Base-by-base conservation (phyloP, 441 rosid genomes). In the Biscutella laevigata region DNA sequence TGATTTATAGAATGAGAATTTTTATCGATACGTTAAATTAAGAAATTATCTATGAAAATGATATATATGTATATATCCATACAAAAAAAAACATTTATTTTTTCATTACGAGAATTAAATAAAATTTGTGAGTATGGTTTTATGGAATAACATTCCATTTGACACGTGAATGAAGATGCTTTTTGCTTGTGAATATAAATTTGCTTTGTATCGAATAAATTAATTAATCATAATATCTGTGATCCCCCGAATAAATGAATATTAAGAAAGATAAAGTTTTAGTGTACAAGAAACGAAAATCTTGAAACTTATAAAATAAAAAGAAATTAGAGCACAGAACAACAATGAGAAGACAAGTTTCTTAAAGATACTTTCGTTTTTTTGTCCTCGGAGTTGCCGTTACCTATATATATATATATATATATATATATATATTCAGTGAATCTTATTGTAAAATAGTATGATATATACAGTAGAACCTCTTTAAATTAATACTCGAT, bases 261-360 rank as follows among this genome's bases (percentile, higher is more conserved):
- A 54, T 22, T 45, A 37, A 50, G 21, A 50, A 49, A 65, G 59
- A 42, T 64, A 57, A 57, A 56, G 57, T 36, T 50, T 49, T 43
- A 15, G 59, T 42, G 42, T 36, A 48, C 54, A 52, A 37, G 37
- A 57, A 48, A 57, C 57, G 10, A 35, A 64, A 50, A 41, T 13
- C 21, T 25, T 6, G 24, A 48, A 50, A 26, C 16, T 15, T 28
- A n/a, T 35, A 43, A 51, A 65, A 48, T 58, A 43, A 21, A 64
- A 57, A 44, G 49, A 43, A 32, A n/a, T n/a, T 24, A 49, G 40
- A 57, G 47, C 63, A 57, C 52, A 50, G 24, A 65, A 65, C 70
- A 65, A 58, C 49, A 36, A 58, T 51, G 54, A 65, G 64, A 65
- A 43, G 70, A 65, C 70, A 65, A 51, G 29, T 58, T 50, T 29